These are phyloP conservation scores for Antitrichia curtipendula DNA, from an alignment of 225 moss, liverwort and hornwort genomes.

Conservation along the genomic window DNA sequence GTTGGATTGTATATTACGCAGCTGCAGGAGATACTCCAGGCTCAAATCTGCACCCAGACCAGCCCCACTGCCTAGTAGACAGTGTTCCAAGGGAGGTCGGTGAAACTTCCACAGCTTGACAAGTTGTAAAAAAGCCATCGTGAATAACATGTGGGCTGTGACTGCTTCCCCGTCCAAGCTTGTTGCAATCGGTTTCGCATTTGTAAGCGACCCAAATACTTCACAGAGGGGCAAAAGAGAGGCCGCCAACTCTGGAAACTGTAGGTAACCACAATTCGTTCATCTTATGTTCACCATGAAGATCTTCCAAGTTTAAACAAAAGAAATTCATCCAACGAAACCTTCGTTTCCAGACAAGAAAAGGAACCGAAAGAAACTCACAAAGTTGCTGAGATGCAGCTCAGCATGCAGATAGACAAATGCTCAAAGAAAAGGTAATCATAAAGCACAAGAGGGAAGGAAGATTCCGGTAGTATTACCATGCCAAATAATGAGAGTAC, in stretches of 20 bases:
- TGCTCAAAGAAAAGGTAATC: background rate
- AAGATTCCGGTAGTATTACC: constrained; percentile 12
- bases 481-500: constrained; percentile 79
- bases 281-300: background rate
- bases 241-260: constrained; percentile 94
- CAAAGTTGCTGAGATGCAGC: background rate
- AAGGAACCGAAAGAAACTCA: background rate
- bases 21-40: constrained; percentile 89
- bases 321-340: background rate
- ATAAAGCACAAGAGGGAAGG: background rate
- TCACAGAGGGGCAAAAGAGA: constrained; percentile 87
- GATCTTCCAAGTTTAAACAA: background rate
- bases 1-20: constrained; percentile 51
- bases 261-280: constrained; percentile 1
- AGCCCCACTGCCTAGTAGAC: constrained; percentile 80
- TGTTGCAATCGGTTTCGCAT: constrained; percentile 38
- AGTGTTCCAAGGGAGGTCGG: constrained; percentile 86
- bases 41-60: constrained; percentile 87
- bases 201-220: constrained; percentile 72
- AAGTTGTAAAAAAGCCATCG: constrained; percentile 63
- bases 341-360: background rate
- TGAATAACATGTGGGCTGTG: constrained; percentile 59
- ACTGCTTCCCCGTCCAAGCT: constrained; percentile 54
- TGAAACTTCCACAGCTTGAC: constrained; percentile 94
- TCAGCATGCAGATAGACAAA: background rate